Base-by-base conservation (phyloP, 2,329 filamentous ascomycete genomes). In the Arachnomyces sp. region DNA sequence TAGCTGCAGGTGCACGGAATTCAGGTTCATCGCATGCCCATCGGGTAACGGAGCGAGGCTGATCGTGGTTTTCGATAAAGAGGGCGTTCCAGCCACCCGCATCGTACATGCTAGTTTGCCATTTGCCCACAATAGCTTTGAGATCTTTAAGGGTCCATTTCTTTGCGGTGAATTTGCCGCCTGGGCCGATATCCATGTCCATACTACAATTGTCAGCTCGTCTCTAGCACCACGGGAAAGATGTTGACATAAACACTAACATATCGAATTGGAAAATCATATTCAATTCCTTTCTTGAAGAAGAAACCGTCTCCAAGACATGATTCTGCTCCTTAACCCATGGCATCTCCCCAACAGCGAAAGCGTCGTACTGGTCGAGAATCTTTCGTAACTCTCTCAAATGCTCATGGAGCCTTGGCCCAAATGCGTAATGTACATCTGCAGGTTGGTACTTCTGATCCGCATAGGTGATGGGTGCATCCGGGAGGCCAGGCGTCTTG, bases 201-300 rank as follows among this genome's bases (percentile, higher is more conserved):
- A 83, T 77, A 8, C 79, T 70, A 25, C 5, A 5, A 25, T 25
- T 25, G 20, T 25, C 9, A 25, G 48, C 15, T 4, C 6, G 12
- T 4, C 15, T 25, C 14, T n/a, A 20, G 6, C 13, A 29, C n/a
- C n/a, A 13, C 4, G 33, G 13, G 7, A 9, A 12, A 2, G n/a
- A 48, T 25, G 46, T 40, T 4, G 13, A 35, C 4, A 35, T 4
- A 13, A 28, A 37, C 28, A 31, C 28, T 15, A 31, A 15, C 38
- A 34, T 39, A 15, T 84, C 80, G 53, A 85, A 85, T 50, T 82
- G 76, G 60, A 85, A 84, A 28, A 84, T 79, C 79, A 84, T 84
- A 55, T 74, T 79, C 33, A 84, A 60, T 53, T 84, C 78, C 25
- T 70, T 67, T 12, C 73, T 67, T 37, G 75, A 71, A 15, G 67